phyloP scores from a whole-genome alignment of 202 grass and related monocot genomes.

The Bolboschoenoplectus hybrid region DNA sequence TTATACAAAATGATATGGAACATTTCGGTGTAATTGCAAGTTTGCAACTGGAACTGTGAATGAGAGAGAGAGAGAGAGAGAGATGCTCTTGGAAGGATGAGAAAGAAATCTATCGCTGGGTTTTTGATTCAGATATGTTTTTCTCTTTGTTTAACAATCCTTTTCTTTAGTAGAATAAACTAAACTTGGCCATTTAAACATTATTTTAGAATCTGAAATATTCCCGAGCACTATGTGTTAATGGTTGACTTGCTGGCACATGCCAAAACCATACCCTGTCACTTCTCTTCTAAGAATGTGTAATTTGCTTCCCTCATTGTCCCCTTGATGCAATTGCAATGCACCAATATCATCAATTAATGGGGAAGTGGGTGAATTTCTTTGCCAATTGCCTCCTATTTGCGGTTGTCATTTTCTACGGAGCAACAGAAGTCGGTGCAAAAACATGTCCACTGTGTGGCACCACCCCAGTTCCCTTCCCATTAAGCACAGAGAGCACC shows the following conservation, averaged over 20 bases:
- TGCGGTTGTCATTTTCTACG: not conserved
- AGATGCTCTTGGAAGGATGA: conserved; percentile 1
- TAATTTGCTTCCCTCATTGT: not conserved
- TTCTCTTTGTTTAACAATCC: not conserved
- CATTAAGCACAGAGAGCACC: conserved; percentile 57
- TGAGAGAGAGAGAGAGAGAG: not conserved
- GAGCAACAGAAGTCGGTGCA: not conserved
- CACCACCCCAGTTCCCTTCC: conserved; percentile 63
- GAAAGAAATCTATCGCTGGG: not conserved
- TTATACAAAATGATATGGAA: not conserved
- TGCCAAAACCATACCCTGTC: not conserved
- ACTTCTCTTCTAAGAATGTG: conserved; percentile 21
- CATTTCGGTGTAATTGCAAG: not conserved
- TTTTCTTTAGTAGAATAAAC: not conserved
- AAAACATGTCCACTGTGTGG: conserved; percentile 62
- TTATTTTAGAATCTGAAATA: not conserved
- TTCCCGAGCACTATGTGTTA: not conserved
- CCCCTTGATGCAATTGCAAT: conserved; percentile 8
- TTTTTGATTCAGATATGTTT: not conserved
- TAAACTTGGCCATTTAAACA: not conserved
- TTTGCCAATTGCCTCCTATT: conserved; percentile 10
- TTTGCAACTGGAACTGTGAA: conserved; percentile 2
- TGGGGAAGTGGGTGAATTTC: conserved; percentile 1
- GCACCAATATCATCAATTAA: not conserved
- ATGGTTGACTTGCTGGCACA: conserved; percentile 12